Evolutionary conservation across 202 grass and related monocot species (phyloP).

Genomic region (Brachypodium distachyon): DNA sequence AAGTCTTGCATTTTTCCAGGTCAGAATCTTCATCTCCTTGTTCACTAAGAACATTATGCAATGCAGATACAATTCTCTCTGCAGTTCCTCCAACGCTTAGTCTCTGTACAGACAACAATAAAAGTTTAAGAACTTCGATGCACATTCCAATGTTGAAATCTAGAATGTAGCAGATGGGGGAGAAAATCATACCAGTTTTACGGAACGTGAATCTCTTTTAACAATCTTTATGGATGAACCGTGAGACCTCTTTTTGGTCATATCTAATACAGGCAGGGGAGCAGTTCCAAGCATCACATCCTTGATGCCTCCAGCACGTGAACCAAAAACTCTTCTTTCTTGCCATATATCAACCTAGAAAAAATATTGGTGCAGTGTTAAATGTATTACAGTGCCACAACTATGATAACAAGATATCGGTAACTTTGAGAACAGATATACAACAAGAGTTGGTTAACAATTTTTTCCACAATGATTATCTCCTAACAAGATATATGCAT

Average conservation of each 20-base stretch:
- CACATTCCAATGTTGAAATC: background rate
- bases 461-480: background rate
- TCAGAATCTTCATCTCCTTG: conserved; percentile 58
- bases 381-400: background rate
- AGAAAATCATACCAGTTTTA: conserved; percentile 71
- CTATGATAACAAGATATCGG: background rate
- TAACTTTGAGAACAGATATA: conserved; percentile 17
- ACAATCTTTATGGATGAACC: conserved; percentile 70
- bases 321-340: conserved; percentile 98
- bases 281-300: conserved; percentile 83
- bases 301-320: conserved; percentile 61
- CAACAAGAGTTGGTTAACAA: background rate
- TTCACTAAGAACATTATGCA: conserved; percentile 62
- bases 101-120: conserved; percentile 49
- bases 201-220: conserved; percentile 72
- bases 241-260: conserved; percentile 71
- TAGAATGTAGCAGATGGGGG: background rate
- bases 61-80: conserved; percentile 82
- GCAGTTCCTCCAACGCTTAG: conserved; percentile 68
- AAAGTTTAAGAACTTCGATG: conserved; percentile 3
- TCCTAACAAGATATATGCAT: too few relatives aligned
- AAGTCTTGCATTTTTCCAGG: conserved; percentile 71
- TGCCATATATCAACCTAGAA: conserved; percentile 95
- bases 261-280: conserved; percentile 64
- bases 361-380: background rate